Evolutionary conservation across 1,139 yeast genomes (phyloP), one percentile per base, ranked within the genome.

Genomic region (Nadsonia commutata): DNA sequence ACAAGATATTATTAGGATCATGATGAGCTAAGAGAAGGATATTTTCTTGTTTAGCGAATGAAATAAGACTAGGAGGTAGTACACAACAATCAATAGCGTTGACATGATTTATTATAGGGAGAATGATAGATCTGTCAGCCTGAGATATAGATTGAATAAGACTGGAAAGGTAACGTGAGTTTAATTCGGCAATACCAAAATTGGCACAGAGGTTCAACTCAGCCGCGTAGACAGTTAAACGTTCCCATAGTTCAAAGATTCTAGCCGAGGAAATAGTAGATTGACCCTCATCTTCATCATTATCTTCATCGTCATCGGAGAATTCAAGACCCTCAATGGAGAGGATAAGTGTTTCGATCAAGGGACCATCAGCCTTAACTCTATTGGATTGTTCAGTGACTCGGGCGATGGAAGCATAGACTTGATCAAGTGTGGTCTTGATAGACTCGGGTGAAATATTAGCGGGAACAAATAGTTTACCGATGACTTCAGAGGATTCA

Each of bases 51-150:
- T 53, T 51, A 13, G 60, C 51, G 27, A 56, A 41, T 19, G 46
- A 42, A 18, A 58, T 46, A 18, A 59, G 51, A 13, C 55, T 54
- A 11, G 59, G 56, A 2, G 63, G 60, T 17, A 59, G 51, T 6
- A 58, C 60, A 43, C 62, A 58, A 46, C 62, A 59, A 41, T 58
- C 63, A 8, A 51, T 49, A 16, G 62, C 59, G 38, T 59, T 57
- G 44, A 59, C 56, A 38, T 56, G 60, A 48, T 58, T 55, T 18
- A 58, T 51, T 6, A 51, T 31, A 3, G 59, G 60, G 6, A 42
- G 40, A 22, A 49, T 46, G 16, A 43, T 40, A 11, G 38, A 37
- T 27, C 37, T 42, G 16, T 43, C 37, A 18, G 37, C 22, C 2
- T 33, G 20, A 17, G 49, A 46, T 13, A 51, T 40, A 17, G 40